These are phyloP conservation scores for Yarrowia yakushimensis DNA, from an alignment of 805 yeast genomes.

Conservation along the genomic window DNA sequence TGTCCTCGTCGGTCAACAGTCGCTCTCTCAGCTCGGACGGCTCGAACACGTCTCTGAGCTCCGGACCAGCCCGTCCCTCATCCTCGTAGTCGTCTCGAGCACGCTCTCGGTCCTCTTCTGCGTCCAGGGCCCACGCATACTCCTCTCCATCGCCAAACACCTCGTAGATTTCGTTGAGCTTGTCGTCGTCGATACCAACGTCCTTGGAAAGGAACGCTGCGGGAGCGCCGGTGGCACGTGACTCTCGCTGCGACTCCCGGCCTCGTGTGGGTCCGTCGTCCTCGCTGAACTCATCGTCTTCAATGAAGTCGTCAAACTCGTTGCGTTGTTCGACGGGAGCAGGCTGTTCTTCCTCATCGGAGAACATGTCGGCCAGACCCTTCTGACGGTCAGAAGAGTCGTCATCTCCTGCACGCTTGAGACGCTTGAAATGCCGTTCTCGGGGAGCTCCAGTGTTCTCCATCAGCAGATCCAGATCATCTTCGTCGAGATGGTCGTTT, in stretches of 20 bases:
- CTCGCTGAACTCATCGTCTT: constrained; percentile 92
- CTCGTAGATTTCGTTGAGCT: constrained; percentile 87
- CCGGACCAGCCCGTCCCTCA: constrained; percentile 44
- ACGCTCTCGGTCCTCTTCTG: constrained; percentile 61
- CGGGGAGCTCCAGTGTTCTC: constrained; percentile 69
- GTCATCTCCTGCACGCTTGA: constrained; percentile 65
- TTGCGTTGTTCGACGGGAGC: constrained; percentile 40
- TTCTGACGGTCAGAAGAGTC: constrained; percentile 36
- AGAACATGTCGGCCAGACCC: constrained; percentile 65
- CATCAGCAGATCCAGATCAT: constrained; percentile 85
- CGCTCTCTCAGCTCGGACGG: constrained; percentile 88
- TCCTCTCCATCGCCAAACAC: constrained; percentile 97
- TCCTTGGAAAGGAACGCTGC: constrained; percentile 35
- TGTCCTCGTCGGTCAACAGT: constrained; percentile 88
- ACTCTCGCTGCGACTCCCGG: constrained; percentile 11
- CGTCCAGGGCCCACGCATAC: constrained; percentile 96
- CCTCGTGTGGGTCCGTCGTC: constrained; percentile 25
- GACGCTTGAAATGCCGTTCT: constrained; percentile 63
- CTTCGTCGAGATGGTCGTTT: constrained; percentile 64
- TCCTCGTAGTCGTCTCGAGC: constrained; percentile 38
- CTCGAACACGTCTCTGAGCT: constrained; percentile 88
- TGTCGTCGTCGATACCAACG: constrained; percentile 73
- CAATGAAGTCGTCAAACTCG: constrained; percentile 95
- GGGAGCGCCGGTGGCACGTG: constrained; percentile 25
- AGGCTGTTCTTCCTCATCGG: constrained; percentile 47